Conservation (phyloP, 495 filamentous ascomycete genomes). For the Xylaria curta region DNA sequence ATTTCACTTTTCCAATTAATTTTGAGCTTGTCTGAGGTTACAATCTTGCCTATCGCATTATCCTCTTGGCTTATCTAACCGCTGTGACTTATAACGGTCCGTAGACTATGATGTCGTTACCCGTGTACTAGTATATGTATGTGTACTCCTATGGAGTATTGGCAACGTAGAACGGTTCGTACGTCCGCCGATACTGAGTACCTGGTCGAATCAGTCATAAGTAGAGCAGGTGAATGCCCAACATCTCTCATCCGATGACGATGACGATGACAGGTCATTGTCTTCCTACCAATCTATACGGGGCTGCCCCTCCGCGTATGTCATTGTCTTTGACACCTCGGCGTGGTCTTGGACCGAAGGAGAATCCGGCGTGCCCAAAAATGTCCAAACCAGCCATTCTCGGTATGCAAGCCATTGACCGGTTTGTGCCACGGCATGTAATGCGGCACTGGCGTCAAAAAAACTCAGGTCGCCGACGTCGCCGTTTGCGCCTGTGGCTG, state of each 20-base stretch:
- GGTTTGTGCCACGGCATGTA: conserved; percentile 3
- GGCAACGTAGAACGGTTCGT: too few relatives aligned
- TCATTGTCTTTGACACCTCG: not conserved
- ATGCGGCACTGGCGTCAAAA: conserved; percentile 15
- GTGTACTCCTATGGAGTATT: too few relatives aligned
- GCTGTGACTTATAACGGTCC: conserved; percentile 11
- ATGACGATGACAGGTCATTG: not conserved
- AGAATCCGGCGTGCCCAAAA: not conserved
- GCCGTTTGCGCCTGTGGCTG: conserved; percentile 18
- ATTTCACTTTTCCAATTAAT: not conserved
- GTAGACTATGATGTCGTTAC: not conserved
- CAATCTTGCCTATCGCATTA: not conserved
- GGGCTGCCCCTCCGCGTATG: too few relatives aligned
- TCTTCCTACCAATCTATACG: too few relatives aligned
- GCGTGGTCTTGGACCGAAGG: not conserved
- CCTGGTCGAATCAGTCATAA: too few relatives aligned
- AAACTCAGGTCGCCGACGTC: conserved; percentile 22
- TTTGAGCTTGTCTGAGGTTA: not conserved
- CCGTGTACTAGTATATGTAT: too few relatives aligned
- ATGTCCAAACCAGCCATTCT: conserved; percentile 5
- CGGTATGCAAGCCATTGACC: conserved; percentile 23
- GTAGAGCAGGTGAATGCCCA: too few relatives aligned
- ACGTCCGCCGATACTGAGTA: too few relatives aligned
- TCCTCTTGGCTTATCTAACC: not conserved
- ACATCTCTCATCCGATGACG: too few relatives aligned